Evolutionary conservation across 352 stramenopile species (phyloP), one percentile per base, ranked within the genome.

Genomic region (Globisporangium cystogenes): DNA sequence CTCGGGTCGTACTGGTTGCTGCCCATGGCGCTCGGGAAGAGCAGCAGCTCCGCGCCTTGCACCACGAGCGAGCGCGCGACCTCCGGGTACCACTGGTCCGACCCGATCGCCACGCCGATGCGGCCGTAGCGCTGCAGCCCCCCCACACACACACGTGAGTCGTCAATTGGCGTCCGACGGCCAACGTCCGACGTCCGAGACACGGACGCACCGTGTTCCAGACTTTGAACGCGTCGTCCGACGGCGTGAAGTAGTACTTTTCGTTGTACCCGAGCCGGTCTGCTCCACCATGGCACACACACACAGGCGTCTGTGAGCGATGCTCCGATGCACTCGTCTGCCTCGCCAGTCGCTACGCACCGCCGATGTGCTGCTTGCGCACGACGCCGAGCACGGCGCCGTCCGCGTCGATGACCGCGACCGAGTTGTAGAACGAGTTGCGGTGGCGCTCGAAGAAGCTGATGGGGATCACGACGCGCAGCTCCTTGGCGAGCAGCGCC

Each of bases 371-470:
- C 55, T 88, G 83, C 68, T 97, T 97, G 59, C 90, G 82, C 27
- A 91, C 78, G 8, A 93, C 75, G 12, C 88, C 90, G 18, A 97
- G 64, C 40, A 90, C 75, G 3, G 65, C 58, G 44, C 90, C 90
- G 53, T 96, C 90, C 14, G 90, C 87, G 70, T 97, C 88, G 60
- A 97, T 95, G 31, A 97, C 62, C 3, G 88, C 88, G 37, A 90
- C 88, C 29, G 87, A 95, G 63, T 97, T 97, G 79, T 96, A 97
- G 73, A 93, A 97, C 57, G 87, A 93, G 66, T 96, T 94, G 53
- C 80, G 76, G 66, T 82, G 78, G 12, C 84, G 69, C 68, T 97
- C 90, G 55, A 97, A 97, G 70, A 97, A 97, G 60, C 83, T 95
- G 56, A 97, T 90, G 36, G 88, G 90, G 56, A 97, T 82, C 8